phyloP scores from a whole-genome alignment of 441 rosid genomes.

The Aleurites moluccanus region DNA sequence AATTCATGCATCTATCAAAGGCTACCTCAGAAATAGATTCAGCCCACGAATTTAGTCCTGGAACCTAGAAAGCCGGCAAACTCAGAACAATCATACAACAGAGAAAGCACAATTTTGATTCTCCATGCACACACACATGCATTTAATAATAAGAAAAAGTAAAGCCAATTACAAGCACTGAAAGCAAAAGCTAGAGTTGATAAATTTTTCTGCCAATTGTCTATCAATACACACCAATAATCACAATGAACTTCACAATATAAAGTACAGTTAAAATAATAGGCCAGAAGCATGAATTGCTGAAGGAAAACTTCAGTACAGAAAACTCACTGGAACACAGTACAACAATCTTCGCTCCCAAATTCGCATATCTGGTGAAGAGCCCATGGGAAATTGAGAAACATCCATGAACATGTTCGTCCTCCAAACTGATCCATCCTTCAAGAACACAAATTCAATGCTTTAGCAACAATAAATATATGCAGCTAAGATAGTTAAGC shows the following conservation, averaged over 20 bases:
- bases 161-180: neutral
- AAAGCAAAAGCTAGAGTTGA: neutral
- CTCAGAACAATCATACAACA: conserved; percentile 6
- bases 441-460: conserved; percentile 9
- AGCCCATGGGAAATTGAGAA: conserved; percentile 49
- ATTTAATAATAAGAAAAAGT: neutral
- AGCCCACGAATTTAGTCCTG: conserved; percentile 81
- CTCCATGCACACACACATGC: neutral
- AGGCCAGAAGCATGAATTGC: no score
- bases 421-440: conserved; percentile 79
- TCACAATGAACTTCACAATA: neutral
- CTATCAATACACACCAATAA: neutral
- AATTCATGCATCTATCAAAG: conserved; percentile 29
- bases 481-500: conserved; percentile 28
- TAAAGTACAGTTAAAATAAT: no score
- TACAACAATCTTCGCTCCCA: conserved; percentile 86
- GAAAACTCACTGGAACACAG: conserved; percentile 70
- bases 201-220: neutral
- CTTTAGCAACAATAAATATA: neutral
- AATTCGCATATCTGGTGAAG: conserved; percentile 52
- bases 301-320: no score
- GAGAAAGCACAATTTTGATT: neutral
- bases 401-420: conserved; percentile 80
- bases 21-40: conserved; percentile 44
- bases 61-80: conserved; percentile 48